Evolutionary conservation across 2,329 filamentous ascomycete species (phyloP).

Genomic region (Proliferodiscus dingleyae): DNA sequence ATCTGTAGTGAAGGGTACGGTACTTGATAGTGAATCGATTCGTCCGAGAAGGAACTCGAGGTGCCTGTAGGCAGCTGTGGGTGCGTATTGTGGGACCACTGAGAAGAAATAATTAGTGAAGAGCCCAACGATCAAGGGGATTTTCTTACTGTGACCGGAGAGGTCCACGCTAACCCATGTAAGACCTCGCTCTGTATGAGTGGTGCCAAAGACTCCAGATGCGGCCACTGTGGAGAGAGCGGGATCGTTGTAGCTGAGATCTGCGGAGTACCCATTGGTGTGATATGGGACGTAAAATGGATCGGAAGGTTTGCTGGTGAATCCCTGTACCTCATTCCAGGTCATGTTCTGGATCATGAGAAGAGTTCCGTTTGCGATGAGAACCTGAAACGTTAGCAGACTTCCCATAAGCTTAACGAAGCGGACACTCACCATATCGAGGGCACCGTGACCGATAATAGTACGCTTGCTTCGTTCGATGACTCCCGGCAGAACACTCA

Average conservation of each 20-base stretch:
- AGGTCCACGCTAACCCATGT: constrained; percentile 63
- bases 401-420: background rate
- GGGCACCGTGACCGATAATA: constrained; percentile 66
- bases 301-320: constrained; percentile 40
- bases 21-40: constrained; percentile 49
- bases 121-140: constrained; percentile 22
- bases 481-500: constrained; percentile 60
- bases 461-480: constrained; percentile 71
- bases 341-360: constrained; percentile 66
- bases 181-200: constrained; percentile 69
- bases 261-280: background rate
- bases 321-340: constrained; percentile 58
- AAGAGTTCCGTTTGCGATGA: constrained; percentile 56
- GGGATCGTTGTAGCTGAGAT: constrained; percentile 47
- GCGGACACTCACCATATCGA: constrained; percentile 44
- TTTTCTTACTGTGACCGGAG: constrained; percentile 56
- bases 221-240: constrained; percentile 63
- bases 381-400: constrained; percentile 38
- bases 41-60: constrained; percentile 72
- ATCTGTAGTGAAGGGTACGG: constrained; percentile 34
- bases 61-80: constrained; percentile 63
- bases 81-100: constrained; percentile 57
- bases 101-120: constrained; percentile 4
- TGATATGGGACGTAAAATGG: constrained; percentile 44
- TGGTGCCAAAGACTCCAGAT: constrained; percentile 63